phyloP scores from a whole-genome alignment of 345 rosid genomes.

The Balakata baccata region DNA sequence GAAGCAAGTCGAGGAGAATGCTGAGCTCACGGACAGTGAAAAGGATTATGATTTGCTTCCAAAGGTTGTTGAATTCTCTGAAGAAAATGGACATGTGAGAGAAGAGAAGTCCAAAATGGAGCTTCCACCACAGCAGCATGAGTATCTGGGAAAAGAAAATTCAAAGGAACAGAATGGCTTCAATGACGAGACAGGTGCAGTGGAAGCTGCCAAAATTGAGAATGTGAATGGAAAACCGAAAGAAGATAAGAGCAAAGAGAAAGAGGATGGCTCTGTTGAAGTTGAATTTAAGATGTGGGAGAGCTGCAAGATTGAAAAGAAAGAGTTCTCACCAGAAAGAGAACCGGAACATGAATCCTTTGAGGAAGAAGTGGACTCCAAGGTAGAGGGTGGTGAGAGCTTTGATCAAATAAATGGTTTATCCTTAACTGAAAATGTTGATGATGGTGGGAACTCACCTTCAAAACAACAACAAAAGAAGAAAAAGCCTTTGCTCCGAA shows the following conservation, averaged over 20 bases:
- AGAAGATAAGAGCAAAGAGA: constrained; percentile 50
- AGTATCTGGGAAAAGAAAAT: constrained; percentile 41
- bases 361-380: constrained; percentile 71
- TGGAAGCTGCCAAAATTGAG: constrained; percentile 35
- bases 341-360: constrained; percentile 64
- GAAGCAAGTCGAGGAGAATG: constrained; percentile 55
- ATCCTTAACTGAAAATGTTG: constrained; percentile 50
- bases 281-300: constrained; percentile 95
- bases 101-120: constrained; percentile 62
- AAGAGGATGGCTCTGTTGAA: constrained; percentile 66
- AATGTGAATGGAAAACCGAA: constrained; percentile 46
- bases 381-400: constrained; percentile 58
- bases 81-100: constrained; percentile 78
- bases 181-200: constrained; percentile 27
- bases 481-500: constrained; percentile 83
- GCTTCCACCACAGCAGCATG: constrained; percentile 32
- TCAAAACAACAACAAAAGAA: constrained; percentile 61
- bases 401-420: constrained; percentile 60
- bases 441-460: constrained; percentile 41
- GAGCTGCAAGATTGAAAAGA: constrained; percentile 95
- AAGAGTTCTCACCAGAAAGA: constrained; percentile 76
- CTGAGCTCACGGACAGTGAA: constrained; percentile 80
- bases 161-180: constrained; percentile 37
- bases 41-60: constrained; percentile 94
- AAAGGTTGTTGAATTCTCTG: constrained; percentile 85